Evolutionary conservation across 768 basidiomycete genomes (phyloP), one percentile per base, ranked within the genome.

Genomic region (Panellus pusillus): DNA sequence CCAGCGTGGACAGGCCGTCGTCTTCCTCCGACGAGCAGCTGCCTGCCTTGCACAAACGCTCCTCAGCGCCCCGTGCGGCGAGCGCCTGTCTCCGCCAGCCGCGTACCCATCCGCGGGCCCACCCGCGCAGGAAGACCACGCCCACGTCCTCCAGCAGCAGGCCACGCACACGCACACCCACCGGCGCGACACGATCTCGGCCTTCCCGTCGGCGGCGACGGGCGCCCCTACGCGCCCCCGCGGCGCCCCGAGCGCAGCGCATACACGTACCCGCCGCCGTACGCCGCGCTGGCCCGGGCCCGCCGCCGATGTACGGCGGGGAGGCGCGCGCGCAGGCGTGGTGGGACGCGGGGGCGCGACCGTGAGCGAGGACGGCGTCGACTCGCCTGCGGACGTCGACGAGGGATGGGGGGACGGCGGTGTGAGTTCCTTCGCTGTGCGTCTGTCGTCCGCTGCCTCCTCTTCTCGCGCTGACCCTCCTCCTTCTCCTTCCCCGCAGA

Each of bases 11-110:
- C n/a, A n/a, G n/a, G n/a, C n/a, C n/a, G n/a, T n/a, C 14, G 27
- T 45, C 44, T 44, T 24, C 49, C 27, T 27, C 31, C 39, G 36
- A 3, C 35, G 46, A 48, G 14, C 47, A 20, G 6, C 18, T 29
- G 39, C 38, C 15, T 3, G 46, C n/a, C n/a, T n/a, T n/a, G n/a
- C n/a, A 80, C 72, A 84, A 77, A 66, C 83, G 86, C 47, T 82
- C 83, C 70, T 80, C 4, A 86, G 86, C 35, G 80, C 78, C 8
- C 81, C 81, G 20, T 50, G 48, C 19, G 49, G 40, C 1, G 52
- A 11, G 32, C 48, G 57, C n/a, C n/a, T n/a, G n/a, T n/a, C n/a
- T n/a, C n/a, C n/a, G n/a, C n/a, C n/a, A n/a, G n/a, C n/a, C n/a
- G n/a, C n/a, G n/a, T n/a, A n/a, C n/a, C n/a, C n/a, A n/a, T n/a